Base-by-base conservation (phyloP, 345 rosid genomes). In the Arabis hirsuta region DNA sequence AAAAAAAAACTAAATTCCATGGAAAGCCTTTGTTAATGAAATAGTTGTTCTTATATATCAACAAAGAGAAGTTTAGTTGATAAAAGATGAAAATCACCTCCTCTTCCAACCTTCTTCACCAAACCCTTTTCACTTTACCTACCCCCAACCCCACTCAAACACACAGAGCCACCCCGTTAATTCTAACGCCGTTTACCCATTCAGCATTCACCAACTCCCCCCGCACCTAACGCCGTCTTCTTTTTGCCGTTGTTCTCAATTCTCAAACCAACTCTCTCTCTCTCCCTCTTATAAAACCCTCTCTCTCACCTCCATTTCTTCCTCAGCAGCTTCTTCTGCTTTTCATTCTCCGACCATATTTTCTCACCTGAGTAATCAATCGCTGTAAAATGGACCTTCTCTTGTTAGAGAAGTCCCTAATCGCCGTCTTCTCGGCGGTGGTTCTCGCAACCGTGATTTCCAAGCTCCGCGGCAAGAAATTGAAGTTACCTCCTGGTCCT, bases 401-500 rank as follows among this genome's bases (percentile, higher is more conserved):
- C 76, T 73, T 92, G 44, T 12, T 92, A 69, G 98, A 92, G 83
- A 95, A 95, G 85, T 61, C 83, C 62, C 87, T 95, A 3, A 9
- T 95, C 58, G 93, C 85, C 51, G 87, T 92, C 72, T 88, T 95
- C 81, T 24, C 67, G 19, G 96, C 99, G 41, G 78, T 75, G 12
- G 53, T 88, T 1, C 69, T 85, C 5, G 96, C 99, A 47, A 87
- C 84, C 47, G 54, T 81, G n/a, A 60, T 95, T 59, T 86, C 98
- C 19, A 92, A 87, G 65, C 76, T 95, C 39, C 94, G 99, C 1
- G 92, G 99, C 55, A 95, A 87, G 82, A 84, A 83, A 12, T 85
- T 84, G 78, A 87, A 86, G 82, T 87, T 95, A 7, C 99, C 99
- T 1, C 99, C 99, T 0, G 99, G 98, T 4, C 99, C 99, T 4